Base-by-base conservation (phyloP, 2,329 filamentous ascomycete genomes). In the Leptographium procerum region DNA sequence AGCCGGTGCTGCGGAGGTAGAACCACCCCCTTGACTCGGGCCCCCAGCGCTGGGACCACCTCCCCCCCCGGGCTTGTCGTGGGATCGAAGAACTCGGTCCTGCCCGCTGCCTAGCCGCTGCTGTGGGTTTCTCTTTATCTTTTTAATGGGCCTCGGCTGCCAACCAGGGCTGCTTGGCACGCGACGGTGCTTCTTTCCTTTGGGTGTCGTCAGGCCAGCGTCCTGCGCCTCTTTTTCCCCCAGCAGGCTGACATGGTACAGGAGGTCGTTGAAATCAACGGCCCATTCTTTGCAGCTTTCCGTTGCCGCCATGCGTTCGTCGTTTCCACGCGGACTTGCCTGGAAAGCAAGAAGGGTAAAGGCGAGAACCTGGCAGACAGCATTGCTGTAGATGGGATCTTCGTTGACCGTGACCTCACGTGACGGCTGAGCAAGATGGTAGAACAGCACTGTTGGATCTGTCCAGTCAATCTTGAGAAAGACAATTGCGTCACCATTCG, bases 401-500 rank as follows among this genome's bases (percentile, higher is more conserved):
- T 36, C 14, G 62, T 70, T 61, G 2, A 61, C 65, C 26, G 24
- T 28, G 3, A 66, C 66, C 57, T 71, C 66, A 0, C 57, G 57
- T 11, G 31, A 52, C 4, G 68, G 68, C 60, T 69, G 65, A 0
- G 67, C 66, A 9, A 72, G 56, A 57, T 71, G 66, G 58, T 69
- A 73, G 34, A 63, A 65, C 0, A 72, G 61, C 11, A 62, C 68
- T 8, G 57, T 58, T 0, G 67, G 66, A 28, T 69, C 45, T 1
- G 56, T 14, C 57, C 62, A 65, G 40, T 59, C 60, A 55, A 66
- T 61, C 40, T 64, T 69, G n/a, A 79, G 68, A 59, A 77, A 77
- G 33, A 77, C 70, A 52, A 71, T 72, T 2, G 70, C 68, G 63
- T 78, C 71, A 26, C 73, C 72, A 1, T 72, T 78, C 19, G 68